Base-by-base conservation (phyloP, 352 stramenopile species). In the Phytopythium chamaehyphon region DNA sequence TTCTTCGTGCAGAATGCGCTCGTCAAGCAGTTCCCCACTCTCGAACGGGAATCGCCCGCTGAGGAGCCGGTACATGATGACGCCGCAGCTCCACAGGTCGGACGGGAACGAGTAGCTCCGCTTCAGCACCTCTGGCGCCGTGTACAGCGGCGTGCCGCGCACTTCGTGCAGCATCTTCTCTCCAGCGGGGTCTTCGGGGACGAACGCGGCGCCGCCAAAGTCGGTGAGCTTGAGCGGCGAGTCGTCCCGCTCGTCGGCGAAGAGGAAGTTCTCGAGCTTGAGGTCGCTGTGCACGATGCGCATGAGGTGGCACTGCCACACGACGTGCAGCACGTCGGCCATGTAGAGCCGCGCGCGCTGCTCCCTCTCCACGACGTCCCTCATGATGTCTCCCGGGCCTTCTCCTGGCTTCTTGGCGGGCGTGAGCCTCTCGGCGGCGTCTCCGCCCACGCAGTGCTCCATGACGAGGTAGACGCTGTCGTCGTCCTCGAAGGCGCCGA, bases 231-330 rank as follows among this genome's bases (percentile, higher is more conserved):
- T 91, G 42, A 91, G 68, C 14, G 79, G 76, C 40, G 77, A 88
- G 19, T 69, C 66, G 9, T 81, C 64, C 18, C 73, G 68, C 3
- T 39, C 40, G 50, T 89, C 80, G 8, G 77, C 80, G 51, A 89
- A 89, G 19, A 91, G 42, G 24, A 91, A 91, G 58, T 91, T 91
- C 57, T 89, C 80, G 33, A 91, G 76, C 51, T 91, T 91, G 31
- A 91, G 61, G 40, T 91, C 80, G 54, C 77, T 61, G 46, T 89
- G 80, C 16, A 91, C 53, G 55, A 91, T 91, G 7, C 61, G 61
- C 36, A 91, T 59, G 39, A 87, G 62, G 61, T 91, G 80, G 43
- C 80, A 91, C 51, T 91, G 80, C 75, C 75, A 86, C 9, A 91
- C 77, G 7, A 91, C 81, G 54, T 92, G 78, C 18, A 92, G 48